phyloP scores from a whole-genome alignment of 129 eudicot species.

The Smallanthus sonchifolius region DNA sequence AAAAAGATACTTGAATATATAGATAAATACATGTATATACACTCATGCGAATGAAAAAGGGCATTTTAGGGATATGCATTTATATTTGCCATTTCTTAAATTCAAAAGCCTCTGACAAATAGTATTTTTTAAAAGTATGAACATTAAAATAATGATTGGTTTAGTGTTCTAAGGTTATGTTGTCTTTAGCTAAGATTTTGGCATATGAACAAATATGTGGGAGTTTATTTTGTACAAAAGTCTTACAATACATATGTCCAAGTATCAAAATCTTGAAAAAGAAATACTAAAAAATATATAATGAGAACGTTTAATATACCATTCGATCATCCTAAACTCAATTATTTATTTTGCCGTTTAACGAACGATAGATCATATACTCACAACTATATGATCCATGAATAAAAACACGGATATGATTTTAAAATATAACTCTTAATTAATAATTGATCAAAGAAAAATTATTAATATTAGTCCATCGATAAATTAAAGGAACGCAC shows the following conservation, averaged over 20 bases:
- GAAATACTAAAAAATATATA: not conserved
- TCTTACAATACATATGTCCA: not conserved
- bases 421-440: not conserved
- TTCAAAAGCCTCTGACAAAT: not conserved
- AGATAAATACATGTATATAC: too few relatives aligned
- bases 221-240: not conserved
- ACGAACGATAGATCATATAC: not conserved
- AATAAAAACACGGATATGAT: not conserved
- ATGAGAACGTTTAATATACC: not conserved
- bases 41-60: too few relatives aligned
- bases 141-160: not conserved
- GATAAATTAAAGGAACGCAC: too few relatives aligned
- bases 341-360: not conserved
- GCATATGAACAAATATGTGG: not conserved
- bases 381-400: not conserved
- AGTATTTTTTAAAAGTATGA: not conserved
- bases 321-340: not conserved
- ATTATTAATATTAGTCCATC: too few relatives aligned
- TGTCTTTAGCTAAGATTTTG: conserved; percentile 10
- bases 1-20: not conserved
- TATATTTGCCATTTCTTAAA: not conserved
- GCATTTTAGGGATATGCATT: too few relatives aligned
- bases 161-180: not conserved
- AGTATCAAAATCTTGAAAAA: not conserved
- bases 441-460: not conserved